Evolutionary conservation across 257 asterid genomes (phyloP).

Genomic region (Haberlea rhodopensis): DNA sequence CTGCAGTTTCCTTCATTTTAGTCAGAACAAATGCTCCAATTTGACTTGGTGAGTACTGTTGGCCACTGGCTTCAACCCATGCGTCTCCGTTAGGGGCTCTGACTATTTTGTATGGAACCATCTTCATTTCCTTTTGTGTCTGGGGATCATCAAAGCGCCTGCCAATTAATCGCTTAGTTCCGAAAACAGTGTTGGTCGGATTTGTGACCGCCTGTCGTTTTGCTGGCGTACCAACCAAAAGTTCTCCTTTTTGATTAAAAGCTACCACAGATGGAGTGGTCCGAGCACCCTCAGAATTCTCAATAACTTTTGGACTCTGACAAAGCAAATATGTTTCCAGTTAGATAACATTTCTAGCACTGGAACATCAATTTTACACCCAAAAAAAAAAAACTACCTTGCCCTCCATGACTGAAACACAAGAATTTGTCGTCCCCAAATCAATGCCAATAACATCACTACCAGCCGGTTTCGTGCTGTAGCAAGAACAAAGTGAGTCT

Average conservation of each 20-base stretch:
- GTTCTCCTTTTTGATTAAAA: slow-evolving; percentile 69
- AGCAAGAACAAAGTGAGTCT: slow-evolving; percentile 13
- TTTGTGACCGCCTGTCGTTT: slow-evolving; percentile 74
- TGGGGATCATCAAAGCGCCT: slow-evolving; percentile 70
- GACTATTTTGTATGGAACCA: slow-evolving; percentile 69
- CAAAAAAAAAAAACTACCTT: slow-evolving; percentile 37
- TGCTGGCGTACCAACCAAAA: slow-evolving; percentile 70
- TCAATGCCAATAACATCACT: slow-evolving; percentile 82
- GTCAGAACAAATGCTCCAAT: slow-evolving; percentile 69
- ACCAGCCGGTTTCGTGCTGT: slow-evolving; percentile 70
- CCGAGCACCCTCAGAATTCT: slow-evolving; percentile 73
- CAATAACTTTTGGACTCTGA: slow-evolving; percentile 73
- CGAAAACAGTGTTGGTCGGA: slow-evolving; percentile 61
- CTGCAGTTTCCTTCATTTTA: slow-evolving; percentile 78
- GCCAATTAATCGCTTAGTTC: slow-evolving; percentile 67
- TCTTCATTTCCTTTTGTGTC: slow-evolving; percentile 76
- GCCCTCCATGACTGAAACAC: slow-evolving; percentile 84
- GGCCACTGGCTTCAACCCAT: slow-evolving; percentile 73
- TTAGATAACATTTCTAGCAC: neutral
- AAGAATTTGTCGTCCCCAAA: slow-evolving; percentile 80
- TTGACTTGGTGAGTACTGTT: slow-evolving; percentile 70
- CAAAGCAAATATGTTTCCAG: neutral
- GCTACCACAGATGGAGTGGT: slow-evolving; percentile 90
- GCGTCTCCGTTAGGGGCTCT: slow-evolving; percentile 84
- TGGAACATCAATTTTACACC: neutral